Evolutionary conservation across 2,329 filamentous ascomycete genomes (phyloP), one percentile per base, ranked within the genome.

Genomic region (Fusarium sp.): DNA sequence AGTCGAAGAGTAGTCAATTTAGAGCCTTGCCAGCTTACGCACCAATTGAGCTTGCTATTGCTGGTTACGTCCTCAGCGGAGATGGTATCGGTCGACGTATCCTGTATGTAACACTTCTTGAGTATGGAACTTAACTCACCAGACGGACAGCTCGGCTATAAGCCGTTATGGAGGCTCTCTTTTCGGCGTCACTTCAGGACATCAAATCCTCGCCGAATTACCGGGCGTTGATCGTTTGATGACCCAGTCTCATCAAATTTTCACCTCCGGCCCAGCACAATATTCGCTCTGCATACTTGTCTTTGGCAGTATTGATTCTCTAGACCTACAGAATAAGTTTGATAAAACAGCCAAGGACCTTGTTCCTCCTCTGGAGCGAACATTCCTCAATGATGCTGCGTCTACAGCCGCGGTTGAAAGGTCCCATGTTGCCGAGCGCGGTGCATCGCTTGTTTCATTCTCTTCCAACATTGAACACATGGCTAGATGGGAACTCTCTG

Each of bases 401-500:
- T 61, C 71, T 7, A 68, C 71, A 9, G 64, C 68, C 6, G 50
- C 65, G 10, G 59, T 73, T 5, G 66, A 67, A 19, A 62, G 23
- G 6, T 68, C 67, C 6, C 13, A 43, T 20, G 32, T 73, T n/a
- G 56, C 37, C 1, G 51, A 57, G 17, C 68, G 59, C 2, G 68
- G 46, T 7, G 56, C 63, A 14, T 61, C 58, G 5, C 43, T 73
- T 14, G 48, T 73, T 9, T 65, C 60, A 0, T 71, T 73, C 20
- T 70, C 64, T 2, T 47, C 56, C 4, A 23, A 63, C 10, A 7
- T 9, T 22, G n/a, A 41, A 6, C 22, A 30, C 2, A 62, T 71
- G 70, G 53, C 56, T 6, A 59, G 50, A 9, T 73, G 71, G 65
- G 70, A 72, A 20, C 35, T 58, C 1, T 70, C 67, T n/a, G 68